Evolutionary conservation across 2,329 filamentous ascomycete species (phyloP).

Genomic region (Cytospora piceae): DNA sequence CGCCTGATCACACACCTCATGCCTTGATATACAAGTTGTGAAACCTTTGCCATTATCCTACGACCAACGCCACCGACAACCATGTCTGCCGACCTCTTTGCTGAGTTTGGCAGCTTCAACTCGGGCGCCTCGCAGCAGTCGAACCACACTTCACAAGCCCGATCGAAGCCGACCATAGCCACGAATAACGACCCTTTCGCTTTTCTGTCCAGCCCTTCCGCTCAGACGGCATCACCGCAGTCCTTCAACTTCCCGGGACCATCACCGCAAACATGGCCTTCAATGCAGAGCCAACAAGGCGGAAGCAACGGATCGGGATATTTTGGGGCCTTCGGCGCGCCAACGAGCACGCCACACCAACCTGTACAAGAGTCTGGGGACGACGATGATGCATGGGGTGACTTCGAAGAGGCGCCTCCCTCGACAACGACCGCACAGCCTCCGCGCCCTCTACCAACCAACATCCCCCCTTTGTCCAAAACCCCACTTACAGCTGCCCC

Average conservation of each 20-base stretch:
- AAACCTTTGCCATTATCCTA: slow-evolving; percentile 16
- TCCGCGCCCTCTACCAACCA: slow-evolving; percentile 15
- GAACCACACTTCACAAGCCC: slow-evolving; percentile 25
- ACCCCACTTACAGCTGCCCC: slow-evolving; percentile 20
- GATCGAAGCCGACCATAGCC: slow-evolving; percentile 28
- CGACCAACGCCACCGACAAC: slow-evolving; percentile 22
- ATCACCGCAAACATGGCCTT: slow-evolving; percentile 35
- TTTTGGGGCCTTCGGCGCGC: slow-evolving; percentile 27
- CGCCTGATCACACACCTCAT: slow-evolving; percentile 1
- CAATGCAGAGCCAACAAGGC: slow-evolving; percentile 32
- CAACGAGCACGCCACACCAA: slow-evolving; percentile 14
- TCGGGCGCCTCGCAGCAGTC: slow-evolving; percentile 38
- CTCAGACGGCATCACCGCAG: slow-evolving; percentile 26
- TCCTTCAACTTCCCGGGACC: slow-evolving; percentile 12
- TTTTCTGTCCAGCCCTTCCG: slow-evolving; percentile 35
- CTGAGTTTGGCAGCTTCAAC: slow-evolving; percentile 60
- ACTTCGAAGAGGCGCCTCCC: slow-evolving; percentile 63
- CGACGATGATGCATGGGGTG: slow-evolving; percentile 69
- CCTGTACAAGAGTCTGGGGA: slow-evolving; percentile 35
- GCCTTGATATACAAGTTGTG: slow-evolving; percentile 7
- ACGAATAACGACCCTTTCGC: slow-evolving; percentile 39
- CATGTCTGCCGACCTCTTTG: slow-evolving; percentile 70
- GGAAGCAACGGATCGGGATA: slow-evolving; percentile 34
- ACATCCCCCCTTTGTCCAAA: slow-evolving; percentile 9
- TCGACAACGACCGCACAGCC: slow-evolving; percentile 33